These are phyloP conservation scores for Candida incommunis DNA, from an alignment of 805 yeast species.

Conservation along the genomic window DNA sequence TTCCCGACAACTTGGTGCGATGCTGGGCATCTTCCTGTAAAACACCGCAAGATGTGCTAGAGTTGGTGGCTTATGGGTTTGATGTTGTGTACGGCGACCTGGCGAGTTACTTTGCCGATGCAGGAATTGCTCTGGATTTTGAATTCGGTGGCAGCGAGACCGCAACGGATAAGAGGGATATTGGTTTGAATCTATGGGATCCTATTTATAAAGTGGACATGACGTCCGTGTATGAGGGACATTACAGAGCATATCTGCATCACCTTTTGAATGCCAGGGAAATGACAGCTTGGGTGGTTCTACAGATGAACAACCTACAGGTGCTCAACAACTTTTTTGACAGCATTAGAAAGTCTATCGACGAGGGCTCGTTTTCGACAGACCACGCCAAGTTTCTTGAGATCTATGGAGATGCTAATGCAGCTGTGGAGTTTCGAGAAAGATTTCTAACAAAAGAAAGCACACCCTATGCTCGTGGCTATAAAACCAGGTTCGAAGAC, in stretches of 20 bases:
- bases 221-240: conserved; percentile 15
- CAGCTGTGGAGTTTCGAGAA: neutral
- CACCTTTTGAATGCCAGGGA: conserved; percentile 27
- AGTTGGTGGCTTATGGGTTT: conserved; percentile 18
- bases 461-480: neutral
- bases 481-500: neutral
- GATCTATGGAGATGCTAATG: neutral
- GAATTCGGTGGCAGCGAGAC: conserved; percentile 11
- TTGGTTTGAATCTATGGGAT: conserved; percentile 21
- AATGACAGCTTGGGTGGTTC: conserved; percentile 28
- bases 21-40: conserved; percentile 9
- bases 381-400: conserved; percentile 4
- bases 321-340: conserved; percentile 18
- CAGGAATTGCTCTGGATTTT: conserved; percentile 25
- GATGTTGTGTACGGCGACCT: conserved; percentile 23
- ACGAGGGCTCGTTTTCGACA: conserved; percentile 16
- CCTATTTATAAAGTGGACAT: conserved; percentile 18
- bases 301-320: conserved; percentile 25
- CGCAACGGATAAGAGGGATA: conserved; percentile 6
- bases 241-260: conserved; percentile 27
- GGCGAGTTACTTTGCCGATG: conserved; percentile 19
- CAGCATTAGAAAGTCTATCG: conserved; percentile 19
- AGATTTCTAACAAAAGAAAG: neutral
- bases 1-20: conserved; percentile 1
- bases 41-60: conserved; percentile 22